phyloP scores from a whole-genome alignment of 2,329 filamentous ascomycete species.

The Aspergillus piperis region DNA sequence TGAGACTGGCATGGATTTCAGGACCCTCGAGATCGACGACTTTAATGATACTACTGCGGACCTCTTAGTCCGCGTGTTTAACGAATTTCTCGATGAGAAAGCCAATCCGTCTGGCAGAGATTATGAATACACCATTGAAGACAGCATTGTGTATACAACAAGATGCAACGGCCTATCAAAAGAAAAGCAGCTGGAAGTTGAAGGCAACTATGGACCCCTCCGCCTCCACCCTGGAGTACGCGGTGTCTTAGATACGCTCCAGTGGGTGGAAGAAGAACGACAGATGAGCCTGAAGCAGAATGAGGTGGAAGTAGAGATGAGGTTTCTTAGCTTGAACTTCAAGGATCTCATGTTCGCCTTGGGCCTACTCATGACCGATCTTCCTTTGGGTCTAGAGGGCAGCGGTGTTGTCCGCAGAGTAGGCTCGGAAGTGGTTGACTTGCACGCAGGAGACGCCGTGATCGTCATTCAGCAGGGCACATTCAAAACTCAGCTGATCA shows the following conservation, averaged over 20 bases:
- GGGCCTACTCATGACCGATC: conserved; percentile 23
- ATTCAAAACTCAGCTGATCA: conserved; percentile 11
- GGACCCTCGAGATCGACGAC: conserved; percentile 26
- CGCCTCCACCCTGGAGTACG: not conserved
- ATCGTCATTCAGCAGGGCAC: conserved; percentile 16
- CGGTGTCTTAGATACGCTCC: not conserved
- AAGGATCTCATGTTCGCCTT: conserved; percentile 16
- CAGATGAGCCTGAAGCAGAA: not conserved
- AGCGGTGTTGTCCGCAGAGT: conserved; percentile 33
- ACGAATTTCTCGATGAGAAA: not conserved
- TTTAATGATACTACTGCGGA: conserved; percentile 2
- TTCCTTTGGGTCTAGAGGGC: conserved; percentile 34
- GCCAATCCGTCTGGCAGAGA: conserved; percentile 13
- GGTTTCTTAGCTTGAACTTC: conserved; percentile 11
- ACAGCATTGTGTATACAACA: not conserved
- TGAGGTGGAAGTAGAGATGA: conserved; percentile 10
- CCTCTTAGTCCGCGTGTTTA: conserved; percentile 2
- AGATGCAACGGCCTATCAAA: not conserved
- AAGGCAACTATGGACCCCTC: not conserved
- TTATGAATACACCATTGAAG: not conserved
- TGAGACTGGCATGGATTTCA: conserved; percentile 22
- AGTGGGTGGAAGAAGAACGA: not conserved
- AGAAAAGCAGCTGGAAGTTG: not conserved
- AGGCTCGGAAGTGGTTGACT: conserved; percentile 26
- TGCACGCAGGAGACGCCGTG: conserved; percentile 35